These are phyloP conservation scores for Nemania serpens DNA, from an alignment of 2,329 filamentous ascomycete genomes.

Conservation along the genomic window DNA sequence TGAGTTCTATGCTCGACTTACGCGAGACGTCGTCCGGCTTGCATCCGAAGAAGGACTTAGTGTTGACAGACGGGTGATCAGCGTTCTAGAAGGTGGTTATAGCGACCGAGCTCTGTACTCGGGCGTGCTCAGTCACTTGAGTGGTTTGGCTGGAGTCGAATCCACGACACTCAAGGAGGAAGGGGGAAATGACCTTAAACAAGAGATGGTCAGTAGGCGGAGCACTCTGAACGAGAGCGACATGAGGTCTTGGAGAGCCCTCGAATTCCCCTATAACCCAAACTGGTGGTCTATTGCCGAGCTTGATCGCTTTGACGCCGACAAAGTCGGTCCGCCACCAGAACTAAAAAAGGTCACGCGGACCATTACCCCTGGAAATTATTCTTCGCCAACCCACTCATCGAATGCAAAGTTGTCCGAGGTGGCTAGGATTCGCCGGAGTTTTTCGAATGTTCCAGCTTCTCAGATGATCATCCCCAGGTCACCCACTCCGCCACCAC, in stretches of 20 bases:
- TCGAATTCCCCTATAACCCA: conserved; percentile 61
- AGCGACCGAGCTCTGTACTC: conserved; percentile 89
- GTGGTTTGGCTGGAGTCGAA: conserved; percentile 71
- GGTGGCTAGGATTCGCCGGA: conserved; percentile 67
- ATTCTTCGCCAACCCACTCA: conserved; percentile 85
- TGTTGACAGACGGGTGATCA: conserved; percentile 85
- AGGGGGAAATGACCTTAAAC: conserved; percentile 52
- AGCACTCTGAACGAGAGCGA: conserved; percentile 40
- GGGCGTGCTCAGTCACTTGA: conserved; percentile 87
- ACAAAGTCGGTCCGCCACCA: conserved; percentile 55
- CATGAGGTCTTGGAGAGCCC: conserved; percentile 39
- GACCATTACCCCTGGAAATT: conserved; percentile 67
- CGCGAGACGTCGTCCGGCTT: conserved; percentile 80
- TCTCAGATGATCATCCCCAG: conserved; percentile 45
- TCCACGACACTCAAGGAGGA: conserved; percentile 46
- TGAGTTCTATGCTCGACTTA: conserved; percentile 92
- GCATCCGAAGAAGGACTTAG: conserved; percentile 78
- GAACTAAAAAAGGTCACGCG: conserved; percentile 58
- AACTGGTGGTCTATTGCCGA: conserved; percentile 72
- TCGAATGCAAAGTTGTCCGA: conserved; percentile 81
- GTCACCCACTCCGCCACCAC: conserved; percentile 69
- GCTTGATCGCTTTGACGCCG: conserved; percentile 71
- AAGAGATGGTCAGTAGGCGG: conserved; percentile 57
- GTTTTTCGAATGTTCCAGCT: conserved; percentile 59
- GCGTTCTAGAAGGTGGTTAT: conserved; percentile 94